Evolutionary conservation across 768 basidiomycete species (phyloP).

Genomic region (Podaxis pistillaris): DNA sequence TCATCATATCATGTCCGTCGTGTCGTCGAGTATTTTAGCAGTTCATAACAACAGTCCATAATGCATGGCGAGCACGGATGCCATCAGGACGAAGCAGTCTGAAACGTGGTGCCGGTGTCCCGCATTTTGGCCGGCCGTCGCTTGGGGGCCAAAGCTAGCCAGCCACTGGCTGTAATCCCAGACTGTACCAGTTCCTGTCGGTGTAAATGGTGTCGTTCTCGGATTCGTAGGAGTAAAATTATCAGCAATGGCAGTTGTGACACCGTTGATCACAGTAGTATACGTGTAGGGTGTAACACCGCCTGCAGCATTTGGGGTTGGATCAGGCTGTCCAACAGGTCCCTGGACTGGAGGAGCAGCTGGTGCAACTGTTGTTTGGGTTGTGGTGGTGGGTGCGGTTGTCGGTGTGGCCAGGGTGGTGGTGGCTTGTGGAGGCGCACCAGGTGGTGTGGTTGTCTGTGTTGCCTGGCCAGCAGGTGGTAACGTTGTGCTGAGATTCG

Average conservation of each 20-base stretch:
- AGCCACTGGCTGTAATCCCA: slow-evolving; percentile 16
- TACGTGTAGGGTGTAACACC: slow-evolving; percentile 51
- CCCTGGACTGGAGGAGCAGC: slow-evolving; percentile 29
- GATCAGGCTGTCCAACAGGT: slow-evolving; percentile 55
- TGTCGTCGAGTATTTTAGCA: neutral
- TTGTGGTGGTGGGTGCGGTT: slow-evolving; percentile 22
- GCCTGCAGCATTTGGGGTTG: slow-evolving; percentile 36
- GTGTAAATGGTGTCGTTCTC: slow-evolving; percentile 23
- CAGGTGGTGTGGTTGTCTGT: slow-evolving; percentile 22
- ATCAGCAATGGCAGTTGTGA: slow-evolving; percentile 31
- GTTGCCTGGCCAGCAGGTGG: slow-evolving; percentile 17
- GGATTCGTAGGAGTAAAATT: slow-evolving; percentile 41
- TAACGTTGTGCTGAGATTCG: slow-evolving; percentile 23
- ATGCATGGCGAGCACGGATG: neutral
- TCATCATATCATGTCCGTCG: neutral
- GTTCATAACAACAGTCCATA: neutral
- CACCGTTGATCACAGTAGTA: slow-evolving; percentile 44
- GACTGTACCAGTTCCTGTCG: slow-evolving; percentile 32
- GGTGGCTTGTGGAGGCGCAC: slow-evolving; percentile 22
- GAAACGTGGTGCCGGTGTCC: neutral
- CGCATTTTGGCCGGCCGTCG: slow-evolving; percentile 1
- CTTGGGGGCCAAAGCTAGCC: slow-evolving; percentile 10
- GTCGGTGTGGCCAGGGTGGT: slow-evolving; percentile 20
- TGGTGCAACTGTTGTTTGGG: slow-evolving; percentile 3
- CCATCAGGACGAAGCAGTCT: neutral